phyloP scores from a whole-genome alignment of 1,284 basidiomycete species.

The Boletus mariae region DNA sequence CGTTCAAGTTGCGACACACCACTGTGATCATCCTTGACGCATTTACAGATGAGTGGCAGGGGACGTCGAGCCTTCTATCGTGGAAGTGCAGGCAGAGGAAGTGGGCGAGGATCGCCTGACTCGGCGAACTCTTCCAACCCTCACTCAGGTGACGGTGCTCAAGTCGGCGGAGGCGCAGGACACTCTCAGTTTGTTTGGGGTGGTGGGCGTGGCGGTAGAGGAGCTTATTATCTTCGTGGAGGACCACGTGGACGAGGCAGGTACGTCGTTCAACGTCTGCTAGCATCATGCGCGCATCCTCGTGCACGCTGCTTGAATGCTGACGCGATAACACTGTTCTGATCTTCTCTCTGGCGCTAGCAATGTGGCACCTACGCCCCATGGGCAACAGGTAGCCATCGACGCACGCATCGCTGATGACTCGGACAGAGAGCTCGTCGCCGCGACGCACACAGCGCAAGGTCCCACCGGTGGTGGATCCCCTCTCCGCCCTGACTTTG shows the following conservation, averaged over 20 bases:
- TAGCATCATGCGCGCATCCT: no score
- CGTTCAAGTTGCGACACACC: not conserved
- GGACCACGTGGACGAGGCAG: slow-evolving; percentile 31
- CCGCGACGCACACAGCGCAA: slow-evolving; percentile 38
- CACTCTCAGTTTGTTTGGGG: not conserved
- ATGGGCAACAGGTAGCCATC: slow-evolving; percentile 33
- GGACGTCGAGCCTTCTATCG: not conserved
- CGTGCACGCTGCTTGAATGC: no score
- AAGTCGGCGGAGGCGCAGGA: no score
- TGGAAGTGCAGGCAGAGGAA: not conserved
- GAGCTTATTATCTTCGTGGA: slow-evolving; percentile 32
- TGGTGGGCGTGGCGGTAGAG: slow-evolving; percentile 20
- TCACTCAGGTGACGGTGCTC: no score
- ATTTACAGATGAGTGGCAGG: not conserved
- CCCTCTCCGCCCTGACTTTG: slow-evolving; percentile 65
- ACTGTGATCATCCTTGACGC: not conserved
- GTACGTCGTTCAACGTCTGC: no score
- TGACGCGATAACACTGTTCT: not conserved
- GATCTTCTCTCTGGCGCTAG: not conserved
- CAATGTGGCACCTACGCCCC: not conserved
- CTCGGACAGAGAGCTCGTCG: slow-evolving; percentile 55
- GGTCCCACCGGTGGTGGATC: slow-evolving; percentile 37
- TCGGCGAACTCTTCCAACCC: no score
- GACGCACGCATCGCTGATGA: slow-evolving; percentile 55
- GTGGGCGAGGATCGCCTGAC: not conserved